Evolutionary conservation across 345 rosid genomes (phyloP), one percentile per base, ranked within the genome.

Genomic region (Clarkia xantiana): DNA sequence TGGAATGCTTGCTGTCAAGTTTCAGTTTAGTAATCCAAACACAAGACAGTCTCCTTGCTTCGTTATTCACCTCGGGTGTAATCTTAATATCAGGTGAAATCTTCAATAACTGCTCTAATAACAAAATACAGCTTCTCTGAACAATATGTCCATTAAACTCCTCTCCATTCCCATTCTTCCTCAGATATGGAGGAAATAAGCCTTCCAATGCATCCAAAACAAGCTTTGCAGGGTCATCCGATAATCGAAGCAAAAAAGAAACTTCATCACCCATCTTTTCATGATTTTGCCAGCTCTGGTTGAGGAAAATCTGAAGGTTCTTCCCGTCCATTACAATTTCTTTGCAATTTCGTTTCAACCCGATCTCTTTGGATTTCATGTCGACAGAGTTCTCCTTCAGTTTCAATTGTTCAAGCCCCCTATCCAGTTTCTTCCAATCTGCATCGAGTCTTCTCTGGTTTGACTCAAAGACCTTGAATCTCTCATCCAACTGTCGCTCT

Each of bases 171-270:
- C 60, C 36, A 29, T 29, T 29, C 6, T 54, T 62, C 52, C 34
- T 67, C 57, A 61, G 54, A 45, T 58, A 62, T 15, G 77, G 65
- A 19, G 76, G 67, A 59, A 53, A 61, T 52, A 73, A 72, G 44
- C 70, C 72, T 54, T 67, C 49, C 56, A 81, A 55, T 43, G 82
- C 73, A 68, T 67, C 79, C 42, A 81, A 53, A 54, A 76, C 82
- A 49, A 81, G 74, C 64, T 67, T 71, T 18, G 75, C 77, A 36
- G 90, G 90, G 46, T 78, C 64, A 3, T 65, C 23, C n/a, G 75
- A 74, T 23, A 45, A 23, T 18, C 59, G 41, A 13, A 76, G 47
- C n/a, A 68, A 52, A 14, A 2, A 14, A 0, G 34, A 14, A 13
- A 78, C 65, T 44, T 68, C 70, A 7, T 56, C 18, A 36, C 55